phyloP scores from a whole-genome alignment of 768 basidiomycete genomes.

The Suillus subluteus region DNA sequence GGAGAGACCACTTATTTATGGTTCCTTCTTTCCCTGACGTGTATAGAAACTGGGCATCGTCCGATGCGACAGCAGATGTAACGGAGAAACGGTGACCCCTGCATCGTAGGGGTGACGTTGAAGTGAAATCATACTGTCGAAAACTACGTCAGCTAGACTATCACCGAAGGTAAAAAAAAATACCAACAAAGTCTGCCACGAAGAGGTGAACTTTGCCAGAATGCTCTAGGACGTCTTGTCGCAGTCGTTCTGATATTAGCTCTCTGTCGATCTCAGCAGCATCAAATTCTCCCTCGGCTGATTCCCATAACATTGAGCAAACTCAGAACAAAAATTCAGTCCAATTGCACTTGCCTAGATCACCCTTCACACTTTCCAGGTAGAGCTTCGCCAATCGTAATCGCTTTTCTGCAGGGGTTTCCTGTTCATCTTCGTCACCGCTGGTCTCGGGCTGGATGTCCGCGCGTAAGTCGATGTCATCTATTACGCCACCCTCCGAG shows the following conservation, averaged over 20 bases:
- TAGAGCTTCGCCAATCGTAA: slow-evolving; percentile 90
- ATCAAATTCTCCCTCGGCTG: slow-evolving; percentile 89
- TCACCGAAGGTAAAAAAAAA: background rate
- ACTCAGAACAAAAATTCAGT: slow-evolving; percentile 5
- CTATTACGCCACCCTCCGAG: slow-evolving; percentile 55
- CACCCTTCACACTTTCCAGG: slow-evolving; percentile 80
- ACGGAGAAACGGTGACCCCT: slow-evolving; percentile 79
- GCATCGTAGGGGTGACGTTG: slow-evolving; percentile 53
- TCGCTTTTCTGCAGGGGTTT: slow-evolving; percentile 93
- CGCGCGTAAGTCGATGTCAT: slow-evolving; percentile 75
- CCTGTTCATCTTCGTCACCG: slow-evolving; percentile 83
- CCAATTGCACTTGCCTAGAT: slow-evolving; percentile 50
- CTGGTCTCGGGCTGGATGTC: slow-evolving; percentile 61
- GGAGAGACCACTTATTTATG: slow-evolving; percentile 85
- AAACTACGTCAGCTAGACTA: slow-evolving; percentile 1
- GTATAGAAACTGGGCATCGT: slow-evolving; percentile 76
- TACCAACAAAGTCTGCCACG: slow-evolving; percentile 70
- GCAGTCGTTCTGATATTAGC: slow-evolving; percentile 85
- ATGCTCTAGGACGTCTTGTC: slow-evolving; percentile 90
- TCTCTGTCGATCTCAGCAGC: slow-evolving; percentile 96
- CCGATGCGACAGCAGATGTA: slow-evolving; percentile 80
- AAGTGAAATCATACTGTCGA: slow-evolving; percentile 58
- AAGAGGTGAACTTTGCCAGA: slow-evolving; percentile 86
- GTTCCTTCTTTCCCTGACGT: slow-evolving; percentile 90
- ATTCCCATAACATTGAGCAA: slow-evolving; percentile 2